Evolutionary conservation across 2,329 filamentous ascomycete genomes (phyloP).

Genomic region (Orbilia quercus): DNA sequence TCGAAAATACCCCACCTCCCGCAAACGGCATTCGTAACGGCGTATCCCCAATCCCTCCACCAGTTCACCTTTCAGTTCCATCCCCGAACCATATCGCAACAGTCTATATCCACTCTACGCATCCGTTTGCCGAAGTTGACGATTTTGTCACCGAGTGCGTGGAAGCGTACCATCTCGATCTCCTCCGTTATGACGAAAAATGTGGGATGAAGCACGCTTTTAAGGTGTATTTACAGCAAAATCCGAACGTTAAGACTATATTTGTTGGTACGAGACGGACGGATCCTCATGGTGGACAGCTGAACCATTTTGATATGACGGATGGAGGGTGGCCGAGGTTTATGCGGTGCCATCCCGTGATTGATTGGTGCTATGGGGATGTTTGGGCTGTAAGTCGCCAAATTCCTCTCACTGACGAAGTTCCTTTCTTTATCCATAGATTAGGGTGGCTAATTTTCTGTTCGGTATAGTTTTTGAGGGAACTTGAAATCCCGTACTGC

Average conservation of each 20-base stretch:
- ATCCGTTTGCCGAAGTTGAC: slow-evolving; percentile 88
- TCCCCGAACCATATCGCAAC: slow-evolving; percentile 67
- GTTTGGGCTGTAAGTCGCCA: slow-evolving; percentile 82
- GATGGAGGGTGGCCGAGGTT: slow-evolving; percentile 91
- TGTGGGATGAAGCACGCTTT: slow-evolving; percentile 80
- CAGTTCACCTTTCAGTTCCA: slow-evolving; percentile 66
- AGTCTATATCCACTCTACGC: slow-evolving; percentile 86
- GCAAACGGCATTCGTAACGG: slow-evolving; percentile 8
- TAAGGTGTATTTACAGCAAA: slow-evolving; percentile 76
- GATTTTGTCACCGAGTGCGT: slow-evolving; percentile 79
- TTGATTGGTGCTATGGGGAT: slow-evolving; percentile 96
- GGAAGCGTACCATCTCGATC: slow-evolving; percentile 76
- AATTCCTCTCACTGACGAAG: background rate
- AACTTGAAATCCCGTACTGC: slow-evolving; percentile 85
- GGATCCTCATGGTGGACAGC: slow-evolving; percentile 83
- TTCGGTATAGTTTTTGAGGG: slow-evolving; percentile 76
- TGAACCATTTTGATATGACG: slow-evolving; percentile 87
- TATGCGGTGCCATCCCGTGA: slow-evolving; percentile 92
- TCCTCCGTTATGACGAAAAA: slow-evolving; percentile 78
- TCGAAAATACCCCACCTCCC: slow-evolving; percentile 50
- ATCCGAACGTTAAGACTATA: slow-evolving; percentile 76
- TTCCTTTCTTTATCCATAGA: slow-evolving; percentile 7
- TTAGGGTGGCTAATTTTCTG: slow-evolving; percentile 11
- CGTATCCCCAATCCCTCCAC: slow-evolving; percentile 59
- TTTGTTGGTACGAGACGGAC: slow-evolving; percentile 90